These are phyloP conservation scores for Dendrostoma leiphaemia DNA, from an alignment of 2,329 filamentous ascomycete genomes.

Conservation along the genomic window DNA sequence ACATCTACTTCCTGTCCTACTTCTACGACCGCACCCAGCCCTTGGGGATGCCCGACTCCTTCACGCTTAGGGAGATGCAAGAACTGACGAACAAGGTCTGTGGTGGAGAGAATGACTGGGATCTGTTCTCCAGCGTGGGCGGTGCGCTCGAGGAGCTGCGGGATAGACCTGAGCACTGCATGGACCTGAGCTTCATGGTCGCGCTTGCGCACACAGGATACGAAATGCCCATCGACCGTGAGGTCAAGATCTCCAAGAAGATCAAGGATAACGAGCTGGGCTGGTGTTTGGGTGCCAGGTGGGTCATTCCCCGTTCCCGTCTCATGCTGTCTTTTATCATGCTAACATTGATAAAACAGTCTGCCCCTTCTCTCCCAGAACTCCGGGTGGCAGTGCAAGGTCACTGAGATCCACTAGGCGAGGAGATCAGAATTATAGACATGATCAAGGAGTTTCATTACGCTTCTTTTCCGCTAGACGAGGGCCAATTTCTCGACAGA, in stretches of 20 bases:
- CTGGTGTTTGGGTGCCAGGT: conserved; percentile 97
- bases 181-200: conserved; percentile 96
- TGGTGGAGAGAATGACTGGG: conserved; percentile 73
- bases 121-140: conserved; percentile 72
- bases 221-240: conserved; percentile 94
- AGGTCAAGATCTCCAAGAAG: conserved; percentile 98
- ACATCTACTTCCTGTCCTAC: conserved; percentile 96
- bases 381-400: conserved; percentile 87
- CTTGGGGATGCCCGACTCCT: conserved; percentile 97
- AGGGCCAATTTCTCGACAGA: not conserved
- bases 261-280: conserved; percentile 95
- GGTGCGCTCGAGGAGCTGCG: conserved; percentile 77
- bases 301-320: conserved; percentile 33
- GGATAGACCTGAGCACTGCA: conserved; percentile 83
- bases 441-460: conserved; percentile 18
- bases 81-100: conserved; percentile 85
- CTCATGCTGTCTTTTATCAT: not conserved
- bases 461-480: not conserved
- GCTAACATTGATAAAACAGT: conserved; percentile 45
- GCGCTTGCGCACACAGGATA: conserved; percentile 92
- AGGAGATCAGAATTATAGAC: conserved; percentile 21
- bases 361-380: conserved; percentile 77
- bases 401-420: conserved; percentile 67
- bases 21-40: conserved; percentile 95
- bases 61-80: conserved; percentile 86